Percentiles rank a stretch among this genome's conserved stretches.
These are phyloP conservation scores for Kwoniella newhampshirensis DNA, from an alignment of 768 basidiomycete genomes.

Conservation along the genomic window DNA sequence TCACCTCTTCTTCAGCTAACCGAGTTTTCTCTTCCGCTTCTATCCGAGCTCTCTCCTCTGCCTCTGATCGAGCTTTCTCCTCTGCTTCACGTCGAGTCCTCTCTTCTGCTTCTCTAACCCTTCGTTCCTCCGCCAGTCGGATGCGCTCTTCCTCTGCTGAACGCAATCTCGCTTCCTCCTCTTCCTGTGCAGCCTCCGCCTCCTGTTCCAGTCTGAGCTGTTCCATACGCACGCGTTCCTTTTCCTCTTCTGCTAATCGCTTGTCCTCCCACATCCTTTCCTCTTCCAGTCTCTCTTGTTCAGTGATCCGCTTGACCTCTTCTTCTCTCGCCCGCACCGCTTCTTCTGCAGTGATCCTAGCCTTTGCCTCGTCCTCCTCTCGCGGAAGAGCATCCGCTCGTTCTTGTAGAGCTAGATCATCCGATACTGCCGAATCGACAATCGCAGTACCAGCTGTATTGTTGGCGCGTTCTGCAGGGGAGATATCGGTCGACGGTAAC, in stretches of 20 bases:
- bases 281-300: slow-evolving; percentile 12
- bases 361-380: slow-evolving; percentile 8
- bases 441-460: too few relatives aligned
- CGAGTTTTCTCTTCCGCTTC: slow-evolving; percentile 17
- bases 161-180: background rate
- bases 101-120: slow-evolving; percentile 8
- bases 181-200: background rate
- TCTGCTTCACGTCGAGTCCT: background rate
- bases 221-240: slow-evolving; percentile 7
- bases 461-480: too few relatives aligned
- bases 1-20: slow-evolving; percentile 10
- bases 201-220: slow-evolving; percentile 9
- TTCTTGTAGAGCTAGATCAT: too few relatives aligned
- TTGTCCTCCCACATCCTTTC: slow-evolving; percentile 10
- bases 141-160: background rate
- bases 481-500: too few relatives aligned
- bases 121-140: slow-evolving; percentile 14
- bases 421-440: too few relatives aligned
- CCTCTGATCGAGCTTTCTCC: slow-evolving; percentile 2
- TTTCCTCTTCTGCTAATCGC: slow-evolving; percentile 7
- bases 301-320: slow-evolving; percentile 1
- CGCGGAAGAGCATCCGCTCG: too few relatives aligned
- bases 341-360: too few relatives aligned
- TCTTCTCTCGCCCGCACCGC: slow-evolving; percentile 14
- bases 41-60: slow-evolving; percentile 9